Conservation (phyloP, 306 rosid genomes). For the Hippophae rhamnoides region DNA sequence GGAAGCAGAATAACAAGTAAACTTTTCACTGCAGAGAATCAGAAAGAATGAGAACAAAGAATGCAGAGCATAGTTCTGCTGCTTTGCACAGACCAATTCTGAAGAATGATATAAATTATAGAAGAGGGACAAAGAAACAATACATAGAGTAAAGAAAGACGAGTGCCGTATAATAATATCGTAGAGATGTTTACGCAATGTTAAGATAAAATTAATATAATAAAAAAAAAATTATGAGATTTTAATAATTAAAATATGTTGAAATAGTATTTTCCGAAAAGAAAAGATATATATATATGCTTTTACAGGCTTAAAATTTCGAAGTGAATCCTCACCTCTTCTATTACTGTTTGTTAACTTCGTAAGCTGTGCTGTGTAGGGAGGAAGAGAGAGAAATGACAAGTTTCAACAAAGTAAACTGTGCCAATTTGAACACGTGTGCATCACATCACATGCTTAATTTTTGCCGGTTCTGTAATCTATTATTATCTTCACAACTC, state of each 20-base stretch:
- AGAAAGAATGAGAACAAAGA: slow-evolving; percentile 26
- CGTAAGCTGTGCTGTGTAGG: slow-evolving; percentile 39
- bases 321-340: slow-evolving; percentile 31
- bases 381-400: neutral
- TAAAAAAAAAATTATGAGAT: no score
- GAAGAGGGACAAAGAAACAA: slow-evolving; percentile 19
- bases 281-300: no score
- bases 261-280: no score
- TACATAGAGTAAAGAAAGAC: neutral
- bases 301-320: neutral
- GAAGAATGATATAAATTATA: neutral
- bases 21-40: slow-evolving; percentile 26
- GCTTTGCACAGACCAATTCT: slow-evolving; percentile 4
- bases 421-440: no score
- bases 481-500: no score
- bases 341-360: slow-evolving; percentile 32
- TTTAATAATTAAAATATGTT: neutral
- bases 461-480: no score
- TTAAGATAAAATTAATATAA: no score
- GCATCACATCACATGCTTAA: no score
- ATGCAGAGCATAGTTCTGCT: slow-evolving; percentile 12
- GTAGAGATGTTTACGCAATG: no score
- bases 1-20: slow-evolving; percentile 17
- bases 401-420: no score
- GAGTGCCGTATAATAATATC: neutral